These are phyloP conservation scores for Fusarium robinianum DNA, from an alignment of 2,329 filamentous ascomycete genomes.

Conservation along the genomic window DNA sequence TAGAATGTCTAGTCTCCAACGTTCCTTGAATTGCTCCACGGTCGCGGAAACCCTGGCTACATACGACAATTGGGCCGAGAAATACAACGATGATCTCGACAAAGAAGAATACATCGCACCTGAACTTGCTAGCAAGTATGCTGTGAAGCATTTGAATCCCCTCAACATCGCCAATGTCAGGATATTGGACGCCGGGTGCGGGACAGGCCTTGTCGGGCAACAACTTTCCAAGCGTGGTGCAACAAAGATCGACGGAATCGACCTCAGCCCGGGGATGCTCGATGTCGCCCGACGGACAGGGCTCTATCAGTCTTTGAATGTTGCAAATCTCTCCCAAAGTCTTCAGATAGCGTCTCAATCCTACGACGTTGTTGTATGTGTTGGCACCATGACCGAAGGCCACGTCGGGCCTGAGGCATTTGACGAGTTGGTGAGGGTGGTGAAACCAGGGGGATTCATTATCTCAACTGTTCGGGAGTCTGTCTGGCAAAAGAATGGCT, in stretches of 20 bases:
- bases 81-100: conserved; percentile 37
- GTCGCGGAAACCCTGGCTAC: conserved; percentile 9
- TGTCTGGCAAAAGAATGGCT: conserved; percentile 52
- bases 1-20: conserved; percentile 16
- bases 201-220: conserved; percentile 54
- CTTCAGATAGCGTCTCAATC: conserved; percentile 42
- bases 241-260: conserved; percentile 51
- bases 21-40: conserved; percentile 10
- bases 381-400: conserved; percentile 56
- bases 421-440: conserved; percentile 51
- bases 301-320: conserved; percentile 47
- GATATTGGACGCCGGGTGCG: conserved; percentile 57
- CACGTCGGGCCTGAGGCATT: conserved; percentile 54
- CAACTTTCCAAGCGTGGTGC: conserved; percentile 47
- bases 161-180: neutral
- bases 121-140: conserved; percentile 36
- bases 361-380: conserved; percentile 55
- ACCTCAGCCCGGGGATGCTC: conserved; percentile 55
- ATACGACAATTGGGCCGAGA: conserved; percentile 38
- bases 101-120: conserved; percentile 48
- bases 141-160: conserved; percentile 31
- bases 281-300: conserved; percentile 48
- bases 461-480: conserved; percentile 53
- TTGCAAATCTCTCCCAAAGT: conserved; percentile 48
- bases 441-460: conserved; percentile 49